These are phyloP conservation scores for Senna tora DNA, from an alignment of 306 rosid genomes.

Conservation along the genomic window DNA sequence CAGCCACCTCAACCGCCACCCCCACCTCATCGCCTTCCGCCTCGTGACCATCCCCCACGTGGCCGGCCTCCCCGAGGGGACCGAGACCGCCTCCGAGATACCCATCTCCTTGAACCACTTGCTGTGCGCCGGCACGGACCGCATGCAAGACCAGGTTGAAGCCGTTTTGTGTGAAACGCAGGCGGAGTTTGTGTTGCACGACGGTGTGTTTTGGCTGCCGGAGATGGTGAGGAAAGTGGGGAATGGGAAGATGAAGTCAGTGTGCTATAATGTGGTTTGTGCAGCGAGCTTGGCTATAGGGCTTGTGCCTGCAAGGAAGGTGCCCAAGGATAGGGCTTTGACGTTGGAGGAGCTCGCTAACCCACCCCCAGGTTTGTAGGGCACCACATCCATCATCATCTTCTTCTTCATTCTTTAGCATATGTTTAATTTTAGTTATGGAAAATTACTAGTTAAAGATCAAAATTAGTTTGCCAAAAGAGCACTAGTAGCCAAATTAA, in stretches of 20 bases:
- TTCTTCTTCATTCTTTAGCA: too few species aligned
- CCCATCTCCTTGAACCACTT: constrained; percentile 23
- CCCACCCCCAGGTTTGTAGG: constrained; percentile 42
- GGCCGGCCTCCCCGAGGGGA: constrained; percentile 48
- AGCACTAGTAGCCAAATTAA: too few species aligned
- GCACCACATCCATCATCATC: too few species aligned
- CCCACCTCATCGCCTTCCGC: constrained; percentile 49
- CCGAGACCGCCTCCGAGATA: constrained; percentile 53
- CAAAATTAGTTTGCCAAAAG: too few species aligned
- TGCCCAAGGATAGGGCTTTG: constrained; percentile 33
- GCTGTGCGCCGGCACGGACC: constrained; percentile 45
- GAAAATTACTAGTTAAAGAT: too few species aligned
- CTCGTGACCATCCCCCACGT: constrained; percentile 40
- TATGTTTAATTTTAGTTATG: too few species aligned
- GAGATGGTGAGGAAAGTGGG: constrained; percentile 26
- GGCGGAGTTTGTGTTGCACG: constrained; percentile 50
- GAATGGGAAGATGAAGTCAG: constrained; percentile 27
- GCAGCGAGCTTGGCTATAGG: constrained; percentile 42
- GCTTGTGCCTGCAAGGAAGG: constrained; percentile 37
- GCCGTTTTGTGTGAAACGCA: neutral
- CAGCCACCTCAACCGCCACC: constrained; percentile 35
- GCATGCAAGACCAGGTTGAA: constrained; percentile 40
- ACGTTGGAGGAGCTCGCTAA: constrained; percentile 46
- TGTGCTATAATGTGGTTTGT: constrained; percentile 47
- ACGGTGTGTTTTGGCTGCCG: constrained; percentile 52